These are phyloP conservation scores for Trichoderma asperellum DNA, from an alignment of 2,329 filamentous ascomycete species.

Conservation along the genomic window DNA sequence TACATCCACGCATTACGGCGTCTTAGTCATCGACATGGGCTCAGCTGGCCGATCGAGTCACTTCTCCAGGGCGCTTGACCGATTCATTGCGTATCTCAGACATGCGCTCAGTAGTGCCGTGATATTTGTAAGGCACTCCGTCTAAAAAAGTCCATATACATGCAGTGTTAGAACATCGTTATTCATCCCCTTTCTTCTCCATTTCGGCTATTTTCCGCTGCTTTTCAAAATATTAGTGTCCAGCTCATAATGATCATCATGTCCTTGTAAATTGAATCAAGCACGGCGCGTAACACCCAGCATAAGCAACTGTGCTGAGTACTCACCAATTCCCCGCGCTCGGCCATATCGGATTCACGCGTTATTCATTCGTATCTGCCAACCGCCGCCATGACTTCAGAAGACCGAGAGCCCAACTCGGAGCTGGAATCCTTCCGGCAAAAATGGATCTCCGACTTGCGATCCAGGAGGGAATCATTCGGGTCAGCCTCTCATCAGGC, in stretches of 20 bases:
- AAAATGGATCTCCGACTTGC: constrained; percentile 85
- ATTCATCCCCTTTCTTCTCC: not conserved
- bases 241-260: not conserved
- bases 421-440: constrained; percentile 85
- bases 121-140: not conserved
- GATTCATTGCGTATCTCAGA: constrained; percentile 9
- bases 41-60: constrained; percentile 24
- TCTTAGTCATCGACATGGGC: constrained; percentile 19
- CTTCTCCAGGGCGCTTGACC: constrained; percentile 14
- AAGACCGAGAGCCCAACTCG: constrained; percentile 47
- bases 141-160: not conserved
- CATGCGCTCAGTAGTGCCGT: not conserved
- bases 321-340: constrained; percentile 19
- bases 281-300: not conserved
- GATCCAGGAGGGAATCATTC: constrained; percentile 39
- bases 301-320: not conserved
- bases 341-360: constrained; percentile 27
- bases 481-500: constrained; percentile 6
- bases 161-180: not conserved
- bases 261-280: not conserved
- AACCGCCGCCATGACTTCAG: constrained; percentile 30
- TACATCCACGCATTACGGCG: not conserved
- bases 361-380: not conserved
- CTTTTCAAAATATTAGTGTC: not conserved
- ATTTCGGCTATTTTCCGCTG: not conserved